Percentiles rank a stretch among this genome's conserved stretches.
Evolutionary conservation across 163 green algal species (phyloP).

Genomic region (Scenedesmus sp.): DNA sequence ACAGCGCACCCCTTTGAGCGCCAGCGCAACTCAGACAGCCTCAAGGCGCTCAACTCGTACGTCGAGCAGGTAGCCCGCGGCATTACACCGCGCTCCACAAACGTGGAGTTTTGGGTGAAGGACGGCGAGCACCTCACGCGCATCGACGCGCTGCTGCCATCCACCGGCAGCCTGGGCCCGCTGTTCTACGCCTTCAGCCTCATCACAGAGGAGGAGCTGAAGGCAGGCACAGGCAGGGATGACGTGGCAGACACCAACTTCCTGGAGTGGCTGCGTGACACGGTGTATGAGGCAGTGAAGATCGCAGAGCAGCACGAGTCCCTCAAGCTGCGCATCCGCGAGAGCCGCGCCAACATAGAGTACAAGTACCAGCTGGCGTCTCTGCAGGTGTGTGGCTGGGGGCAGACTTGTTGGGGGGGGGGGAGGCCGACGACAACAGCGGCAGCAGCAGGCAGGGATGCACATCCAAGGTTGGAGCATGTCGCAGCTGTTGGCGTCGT

Average conservation of each 20-base stretch:
- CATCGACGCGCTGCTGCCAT: constrained; percentile 75
- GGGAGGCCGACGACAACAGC: not conserved
- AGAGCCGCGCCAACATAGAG: constrained; percentile 76
- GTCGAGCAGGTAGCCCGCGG: constrained; percentile 79
- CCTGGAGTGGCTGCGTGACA: constrained; percentile 81
- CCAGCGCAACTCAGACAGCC: constrained; percentile 80
- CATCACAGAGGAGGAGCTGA: constrained; percentile 83
- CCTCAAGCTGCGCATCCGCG: constrained; percentile 78
- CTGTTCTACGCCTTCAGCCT: constrained; percentile 91
- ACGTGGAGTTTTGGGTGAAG: constrained; percentile 85
- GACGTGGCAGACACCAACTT: constrained; percentile 77
- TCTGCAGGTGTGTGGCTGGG: constrained; percentile 66
- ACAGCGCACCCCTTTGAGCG: constrained; percentile 78
- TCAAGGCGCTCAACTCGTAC: constrained; percentile 90
- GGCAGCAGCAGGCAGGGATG: not conserved
- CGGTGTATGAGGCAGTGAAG: constrained; percentile 80
- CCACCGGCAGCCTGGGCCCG: constrained; percentile 80
- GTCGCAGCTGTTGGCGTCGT: not conserved
- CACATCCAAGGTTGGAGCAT: not conserved
- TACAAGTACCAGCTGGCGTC: constrained; percentile 74
- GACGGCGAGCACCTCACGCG: constrained; percentile 68
- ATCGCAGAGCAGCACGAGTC: constrained; percentile 85
- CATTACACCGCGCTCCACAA: constrained; percentile 54
- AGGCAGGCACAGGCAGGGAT: constrained; percentile 45
- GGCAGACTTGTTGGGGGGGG: not conserved